A percentile compares a stretch with the other conserved stretches of the same genome.
Conservation (phyloP, 192 early-diverging fungal species). For the Entomortierella beljakovae region DNA sequence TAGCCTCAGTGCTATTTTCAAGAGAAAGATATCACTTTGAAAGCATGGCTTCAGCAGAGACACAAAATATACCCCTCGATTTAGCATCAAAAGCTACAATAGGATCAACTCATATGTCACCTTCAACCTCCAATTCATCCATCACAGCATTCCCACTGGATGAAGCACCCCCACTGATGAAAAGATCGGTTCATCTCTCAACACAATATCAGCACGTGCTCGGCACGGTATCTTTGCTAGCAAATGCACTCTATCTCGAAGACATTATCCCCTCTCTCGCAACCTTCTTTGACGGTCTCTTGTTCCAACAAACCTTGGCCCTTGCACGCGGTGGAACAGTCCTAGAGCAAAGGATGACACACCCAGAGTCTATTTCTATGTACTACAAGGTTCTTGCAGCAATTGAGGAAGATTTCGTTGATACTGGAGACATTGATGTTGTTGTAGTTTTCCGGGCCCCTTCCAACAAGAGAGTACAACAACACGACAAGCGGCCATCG, state of each 20-base stretch:
- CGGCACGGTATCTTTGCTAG: constrained; percentile 48
- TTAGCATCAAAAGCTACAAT: constrained; percentile 11
- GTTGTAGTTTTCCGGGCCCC: constrained; percentile 39
- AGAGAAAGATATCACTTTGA: constrained; percentile 39
- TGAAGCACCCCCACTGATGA: constrained; percentile 51
- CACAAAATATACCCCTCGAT: constrained; percentile 24
- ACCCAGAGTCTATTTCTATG: constrained; percentile 18
- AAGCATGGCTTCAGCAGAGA: neutral
- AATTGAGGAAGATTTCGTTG: constrained; percentile 49
- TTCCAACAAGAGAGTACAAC: neutral
- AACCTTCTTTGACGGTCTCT: constrained; percentile 45
- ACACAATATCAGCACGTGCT: constrained; percentile 59
- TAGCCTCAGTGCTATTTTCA: constrained; percentile 55
- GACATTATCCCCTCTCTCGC: constrained; percentile 27
- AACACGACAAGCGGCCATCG: neutral
- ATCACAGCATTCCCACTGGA: neutral
- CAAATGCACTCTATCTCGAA: constrained; percentile 49
- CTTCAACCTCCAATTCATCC: neutral
- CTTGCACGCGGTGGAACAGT: constrained; percentile 49
- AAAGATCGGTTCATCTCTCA: constrained; percentile 56
- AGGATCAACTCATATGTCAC: neutral
- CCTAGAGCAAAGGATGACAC: constrained; percentile 39
- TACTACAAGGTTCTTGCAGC: constrained; percentile 42
- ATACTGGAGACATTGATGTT: constrained; percentile 50
- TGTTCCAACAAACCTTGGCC: constrained; percentile 49